Percentiles rank a stretch among this genome's conserved stretches.
phyloP scores from a whole-genome alignment of 768 basidiomycete species.

The Naganishia vishniacii region DNA sequence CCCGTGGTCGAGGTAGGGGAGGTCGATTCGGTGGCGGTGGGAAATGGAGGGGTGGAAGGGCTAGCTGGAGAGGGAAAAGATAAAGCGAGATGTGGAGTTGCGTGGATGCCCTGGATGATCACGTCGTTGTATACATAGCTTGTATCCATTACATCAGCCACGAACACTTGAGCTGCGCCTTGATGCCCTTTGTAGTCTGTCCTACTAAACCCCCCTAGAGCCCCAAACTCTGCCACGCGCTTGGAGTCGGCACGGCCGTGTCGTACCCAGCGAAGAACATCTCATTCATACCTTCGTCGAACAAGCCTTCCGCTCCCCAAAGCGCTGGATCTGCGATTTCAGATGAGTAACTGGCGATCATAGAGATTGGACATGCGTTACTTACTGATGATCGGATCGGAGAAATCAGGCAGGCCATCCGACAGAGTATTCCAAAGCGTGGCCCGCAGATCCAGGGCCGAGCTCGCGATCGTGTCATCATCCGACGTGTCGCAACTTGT shows the following conservation, averaged over 20 bases:
- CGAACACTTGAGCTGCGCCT: no score
- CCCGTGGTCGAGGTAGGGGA: conserved; percentile 8
- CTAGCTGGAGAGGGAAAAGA: conserved; percentile 11
- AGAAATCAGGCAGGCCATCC: conserved; percentile 6
- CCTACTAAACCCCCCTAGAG: neutral
- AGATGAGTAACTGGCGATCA: no score
- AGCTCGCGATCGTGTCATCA: conserved; percentile 2
- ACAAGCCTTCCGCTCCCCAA: conserved; percentile 17
- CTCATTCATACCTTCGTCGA: conserved; percentile 20
- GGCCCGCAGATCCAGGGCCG: conserved; percentile 7
- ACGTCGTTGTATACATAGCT: no score
- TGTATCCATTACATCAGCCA: no score
- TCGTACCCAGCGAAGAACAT: conserved; percentile 20
- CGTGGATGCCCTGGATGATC: no score
- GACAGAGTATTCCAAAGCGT: conserved; percentile 10
- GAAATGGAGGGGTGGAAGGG: neutral
- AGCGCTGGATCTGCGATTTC: conserved; percentile 10
- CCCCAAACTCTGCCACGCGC: conserved; percentile 14
- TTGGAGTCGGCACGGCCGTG: conserved; percentile 13
- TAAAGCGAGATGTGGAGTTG: neutral
- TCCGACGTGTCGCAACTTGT: conserved; percentile 10
- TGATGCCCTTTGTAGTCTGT: no score
- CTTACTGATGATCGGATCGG: conserved; percentile 14
- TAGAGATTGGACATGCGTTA: no score
- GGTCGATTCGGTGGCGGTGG: conserved; percentile 7